Base-by-base conservation (phyloP, 2,329 filamentous ascomycete genomes). In the Cercospora sp. region DNA sequence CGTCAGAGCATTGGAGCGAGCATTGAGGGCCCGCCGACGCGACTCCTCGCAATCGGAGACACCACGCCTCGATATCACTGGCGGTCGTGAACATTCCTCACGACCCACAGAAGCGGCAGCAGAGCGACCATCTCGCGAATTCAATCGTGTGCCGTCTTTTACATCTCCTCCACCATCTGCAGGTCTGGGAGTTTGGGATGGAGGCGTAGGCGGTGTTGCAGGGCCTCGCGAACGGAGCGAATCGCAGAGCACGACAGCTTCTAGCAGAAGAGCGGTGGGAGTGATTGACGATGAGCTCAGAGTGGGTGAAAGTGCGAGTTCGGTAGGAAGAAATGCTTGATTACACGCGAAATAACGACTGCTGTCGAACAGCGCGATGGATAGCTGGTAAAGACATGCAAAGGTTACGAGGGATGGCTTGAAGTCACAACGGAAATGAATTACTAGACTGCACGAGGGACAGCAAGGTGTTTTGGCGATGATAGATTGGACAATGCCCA, bases 1-100 rank as follows among this genome's bases (percentile, higher is more conserved):
- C 64, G 83, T 85, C n/a, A 77, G 81, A 62, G 80, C 82, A 63
- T 71, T 85, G 61, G 83, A 85, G 71, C 77, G 79, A 30, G 77
- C 78, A 67, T 76, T 84, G 66, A 77, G 73, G 68, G 69, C 66
- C 69, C 77, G 76, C 8, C 68, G 78, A 53, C 71, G 76, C 5
- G 73, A 76, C 61, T 75, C 72, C 65, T 76, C 75, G 60, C 72
- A 75, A 75, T 73, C 80, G 69, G 60, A 78, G 30, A 65, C 66
- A 9, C 57, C 66, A 36, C 69, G 70, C n/a, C 62, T 70, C 3
- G 70, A 71, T 18, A 33, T 62, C 18, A 45, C 33, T 8, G 62
- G 64, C 60, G 66, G 20, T 18, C 60, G 63, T n/a, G 51, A 69
- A 23, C 65, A 65, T 18, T 59, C 60, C n/a, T 36, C 65, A 13